Percentiles rank a stretch among this genome's conserved stretches.
phyloP scores from a whole-genome alignment of 495 filamentous ascomycete genomes.

The Durotheca rogersii region DNA sequence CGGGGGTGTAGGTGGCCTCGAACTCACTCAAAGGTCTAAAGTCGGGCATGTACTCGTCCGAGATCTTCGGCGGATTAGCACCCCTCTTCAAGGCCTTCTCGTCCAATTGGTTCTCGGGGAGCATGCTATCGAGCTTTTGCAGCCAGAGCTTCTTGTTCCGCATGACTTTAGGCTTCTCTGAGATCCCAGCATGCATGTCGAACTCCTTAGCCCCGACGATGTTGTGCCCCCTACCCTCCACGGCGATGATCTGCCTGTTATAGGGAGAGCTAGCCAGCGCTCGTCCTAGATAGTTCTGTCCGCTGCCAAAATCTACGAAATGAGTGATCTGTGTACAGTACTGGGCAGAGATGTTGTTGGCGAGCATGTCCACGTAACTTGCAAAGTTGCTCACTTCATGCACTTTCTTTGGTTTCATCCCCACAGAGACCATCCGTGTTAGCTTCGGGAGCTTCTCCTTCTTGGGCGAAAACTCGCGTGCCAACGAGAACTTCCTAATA shows the following conservation, averaged over 20 bases:
- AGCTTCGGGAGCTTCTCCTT: constrained; percentile 52
- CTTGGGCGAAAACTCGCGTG: constrained; percentile 55
- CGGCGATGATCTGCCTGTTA: constrained; percentile 81
- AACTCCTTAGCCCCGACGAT: constrained; percentile 80
- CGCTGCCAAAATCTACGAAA: constrained; percentile 92
- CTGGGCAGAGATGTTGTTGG: constrained; percentile 47
- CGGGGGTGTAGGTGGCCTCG: constrained; percentile 46
- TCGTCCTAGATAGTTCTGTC: constrained; percentile 92
- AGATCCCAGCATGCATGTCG: constrained; percentile 73
- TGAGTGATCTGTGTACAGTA: constrained; percentile 66
- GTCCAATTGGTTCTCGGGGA: constrained; percentile 41
- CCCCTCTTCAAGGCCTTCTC: constrained; percentile 43
- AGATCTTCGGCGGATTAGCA: constrained; percentile 37
- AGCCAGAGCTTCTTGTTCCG: constrained; percentile 75
- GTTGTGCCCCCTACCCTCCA: constrained; percentile 83
- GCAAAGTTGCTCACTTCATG: constrained; percentile 79
- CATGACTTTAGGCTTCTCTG: constrained; percentile 63
- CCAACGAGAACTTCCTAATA: constrained; percentile 68
- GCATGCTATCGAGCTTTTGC: constrained; percentile 43
- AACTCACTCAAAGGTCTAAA: constrained; percentile 49
- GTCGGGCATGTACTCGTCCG: constrained; percentile 42
- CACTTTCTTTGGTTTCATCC: constrained; percentile 95
- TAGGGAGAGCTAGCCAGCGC: constrained; percentile 82
- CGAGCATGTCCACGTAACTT: constrained; percentile 56
- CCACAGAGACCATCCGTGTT: constrained; percentile 70